phyloP scores from a whole-genome alignment of 2,329 filamentous ascomycete genomes.

The Colletotrichum sp. region DNA sequence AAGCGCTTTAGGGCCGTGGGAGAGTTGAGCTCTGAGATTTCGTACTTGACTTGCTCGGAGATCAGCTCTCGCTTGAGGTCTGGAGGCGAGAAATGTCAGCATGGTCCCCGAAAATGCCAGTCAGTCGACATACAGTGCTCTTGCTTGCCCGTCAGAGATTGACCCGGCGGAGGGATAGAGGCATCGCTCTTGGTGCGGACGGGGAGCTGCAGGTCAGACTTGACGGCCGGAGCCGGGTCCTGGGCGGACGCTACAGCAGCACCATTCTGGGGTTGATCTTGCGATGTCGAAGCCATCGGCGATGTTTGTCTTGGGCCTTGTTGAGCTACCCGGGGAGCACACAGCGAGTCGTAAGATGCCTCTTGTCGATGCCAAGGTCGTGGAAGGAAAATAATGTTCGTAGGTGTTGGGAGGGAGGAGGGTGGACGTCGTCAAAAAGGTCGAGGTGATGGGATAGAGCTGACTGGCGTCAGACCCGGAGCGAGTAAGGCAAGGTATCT shows the following conservation, averaged over 20 bases:
- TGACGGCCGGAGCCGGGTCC: background rate
- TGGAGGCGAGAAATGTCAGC: constrained; percentile 37
- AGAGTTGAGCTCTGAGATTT: constrained; percentile 92
- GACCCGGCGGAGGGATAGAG: constrained; percentile 43
- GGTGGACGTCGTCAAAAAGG: background rate
- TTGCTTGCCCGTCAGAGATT: constrained; percentile 86
- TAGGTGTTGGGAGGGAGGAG: background rate
- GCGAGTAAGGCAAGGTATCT: background rate
- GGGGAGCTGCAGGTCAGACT: constrained; percentile 19
- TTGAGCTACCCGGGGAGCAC: background rate
- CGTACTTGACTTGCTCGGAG: constrained; percentile 84
- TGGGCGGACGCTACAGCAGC: constrained; percentile 13
- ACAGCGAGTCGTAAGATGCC: background rate
- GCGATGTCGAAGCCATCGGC: constrained; percentile 20
- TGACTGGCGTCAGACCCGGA: constrained; percentile 16
- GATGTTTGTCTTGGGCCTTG: background rate
- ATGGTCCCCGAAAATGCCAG: background rate
- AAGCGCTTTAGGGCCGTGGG: constrained; percentile 94
- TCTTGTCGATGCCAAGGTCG: constrained; percentile 1
- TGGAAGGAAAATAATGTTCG: background rate
- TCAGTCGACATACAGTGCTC: constrained; percentile 80
- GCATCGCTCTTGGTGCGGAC: constrained; percentile 30
- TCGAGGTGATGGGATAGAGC: background rate
- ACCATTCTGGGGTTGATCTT: constrained; percentile 21
- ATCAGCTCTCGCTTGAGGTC: constrained; percentile 97